Evolutionary conservation across 371 early-diverging fungal genomes (phyloP).

Genomic region (Saksenaea oblongispora): DNA sequence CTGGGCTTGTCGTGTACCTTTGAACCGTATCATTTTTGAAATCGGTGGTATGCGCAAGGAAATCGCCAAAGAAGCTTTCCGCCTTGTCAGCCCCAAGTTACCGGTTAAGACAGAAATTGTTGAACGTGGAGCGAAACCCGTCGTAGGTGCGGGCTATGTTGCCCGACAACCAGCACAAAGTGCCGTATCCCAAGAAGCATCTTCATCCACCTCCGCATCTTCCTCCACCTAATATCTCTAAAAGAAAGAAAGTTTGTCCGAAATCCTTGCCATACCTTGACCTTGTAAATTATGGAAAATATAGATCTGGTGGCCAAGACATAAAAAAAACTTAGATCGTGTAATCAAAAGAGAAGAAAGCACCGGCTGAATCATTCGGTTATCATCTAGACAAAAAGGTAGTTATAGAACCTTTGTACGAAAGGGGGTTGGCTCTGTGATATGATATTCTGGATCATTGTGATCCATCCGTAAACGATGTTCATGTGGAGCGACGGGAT

Average conservation of each 20-base stretch:
- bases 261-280: not conserved
- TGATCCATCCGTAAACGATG: too few relatives aligned
- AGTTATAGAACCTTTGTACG: too few relatives aligned
- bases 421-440: too few relatives aligned
- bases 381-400: too few relatives aligned
- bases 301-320: not conserved
- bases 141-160: conserved; percentile 50
- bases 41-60: conserved; percentile 76
- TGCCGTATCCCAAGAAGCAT: not conserved
- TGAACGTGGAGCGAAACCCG: conserved; percentile 57
- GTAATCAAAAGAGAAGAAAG: not conserved
- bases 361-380: too few relatives aligned
- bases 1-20: conserved; percentile 89
- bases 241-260: not conserved
- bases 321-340: not conserved
- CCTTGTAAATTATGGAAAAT: not conserved
- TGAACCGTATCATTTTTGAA: conserved; percentile 88
- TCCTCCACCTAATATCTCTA: conserved; percentile 1
- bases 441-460: too few relatives aligned
- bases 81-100: conserved; percentile 68
- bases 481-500: too few relatives aligned
- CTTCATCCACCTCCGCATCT: not conserved
- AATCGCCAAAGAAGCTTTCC: conserved; percentile 80
- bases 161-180: conserved; percentile 10
- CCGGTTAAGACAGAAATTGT: conserved; percentile 81